Percentiles rank a stretch among this genome's conserved stretches.
These are phyloP conservation scores for Thuja plicata DNA, from an alignment of 83 land plant species.

Conservation along the genomic window DNA sequence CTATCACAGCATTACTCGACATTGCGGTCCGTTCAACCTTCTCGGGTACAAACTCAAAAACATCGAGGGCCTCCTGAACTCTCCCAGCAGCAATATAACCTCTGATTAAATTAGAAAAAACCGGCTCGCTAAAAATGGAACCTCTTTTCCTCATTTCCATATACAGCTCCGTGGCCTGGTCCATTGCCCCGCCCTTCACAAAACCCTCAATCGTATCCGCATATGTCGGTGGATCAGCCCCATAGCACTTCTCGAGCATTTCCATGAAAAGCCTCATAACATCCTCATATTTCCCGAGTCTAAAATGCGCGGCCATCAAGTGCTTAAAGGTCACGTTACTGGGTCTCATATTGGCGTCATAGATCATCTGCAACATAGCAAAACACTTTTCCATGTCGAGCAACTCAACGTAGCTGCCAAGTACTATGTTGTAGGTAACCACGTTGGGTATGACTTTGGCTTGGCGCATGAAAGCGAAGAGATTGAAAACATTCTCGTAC, in stretches of 20 bases:
- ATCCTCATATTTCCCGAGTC: conserved; percentile 17
- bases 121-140: conserved; percentile 54
- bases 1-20: conserved; percentile 48
- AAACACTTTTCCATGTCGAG: conserved; percentile 32
- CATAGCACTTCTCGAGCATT: conserved; percentile 52
- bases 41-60: conserved; percentile 27
- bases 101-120: conserved; percentile 57
- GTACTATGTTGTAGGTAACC: conserved; percentile 47
- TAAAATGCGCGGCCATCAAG: conserved; percentile 21
- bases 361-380: conserved; percentile 39
- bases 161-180: conserved; percentile 47
- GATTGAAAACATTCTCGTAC: conserved; percentile 37
- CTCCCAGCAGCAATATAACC: conserved; percentile 41
- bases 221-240: conserved; percentile 55
- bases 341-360: conserved; percentile 41
- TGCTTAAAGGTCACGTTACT: conserved; percentile 52
- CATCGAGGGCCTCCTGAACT: conserved; percentile 57
- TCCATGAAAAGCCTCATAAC: conserved; percentile 48
- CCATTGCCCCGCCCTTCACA: conserved; percentile 30
- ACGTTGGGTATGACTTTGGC: conserved; percentile 51
- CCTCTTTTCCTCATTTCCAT: conserved; percentile 52
- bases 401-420: conserved; percentile 43
- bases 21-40: conserved; percentile 51
- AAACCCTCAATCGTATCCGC: conserved; percentile 40
- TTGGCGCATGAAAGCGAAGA: conserved; percentile 61